phyloP scores from a whole-genome alignment of 768 basidiomycete species.

The Trametes villosa region DNA sequence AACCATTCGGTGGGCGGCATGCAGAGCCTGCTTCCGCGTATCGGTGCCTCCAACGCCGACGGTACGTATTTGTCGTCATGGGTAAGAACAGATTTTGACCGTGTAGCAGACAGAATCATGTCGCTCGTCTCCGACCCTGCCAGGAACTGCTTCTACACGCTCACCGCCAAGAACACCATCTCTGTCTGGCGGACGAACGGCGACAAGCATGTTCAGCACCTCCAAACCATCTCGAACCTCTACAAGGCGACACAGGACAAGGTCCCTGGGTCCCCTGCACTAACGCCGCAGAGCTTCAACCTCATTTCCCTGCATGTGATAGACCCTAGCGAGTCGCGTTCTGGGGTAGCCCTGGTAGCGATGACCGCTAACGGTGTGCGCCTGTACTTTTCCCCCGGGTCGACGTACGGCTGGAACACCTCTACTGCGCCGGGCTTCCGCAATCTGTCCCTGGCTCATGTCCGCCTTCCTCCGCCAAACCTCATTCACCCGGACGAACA shows the following conservation, averaged over 20 bases:
- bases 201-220: slow-evolving; percentile 68
- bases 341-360: slow-evolving; percentile 76
- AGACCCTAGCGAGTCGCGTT: slow-evolving; percentile 65
- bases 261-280: slow-evolving; percentile 73
- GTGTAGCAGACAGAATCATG: slow-evolving; percentile 66
- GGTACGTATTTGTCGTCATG: slow-evolving; percentile 47
- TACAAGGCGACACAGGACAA: slow-evolving; percentile 82
- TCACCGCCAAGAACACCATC: slow-evolving; percentile 68
- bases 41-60: slow-evolving; percentile 63
- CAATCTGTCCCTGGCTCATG: slow-evolving; percentile 71
- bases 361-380: slow-evolving; percentile 83
- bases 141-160: slow-evolving; percentile 78
- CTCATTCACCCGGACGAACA: slow-evolving; percentile 79
- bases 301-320: slow-evolving; percentile 75
- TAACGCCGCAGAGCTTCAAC: slow-evolving; percentile 71
- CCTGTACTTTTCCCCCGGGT: slow-evolving; percentile 68
- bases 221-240: slow-evolving; percentile 77
- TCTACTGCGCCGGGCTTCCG: slow-evolving; percentile 42
- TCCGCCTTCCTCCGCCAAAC: slow-evolving; percentile 78
- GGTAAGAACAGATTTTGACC: slow-evolving; percentile 4
- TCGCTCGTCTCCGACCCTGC: slow-evolving; percentile 66
- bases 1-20: slow-evolving; percentile 86
- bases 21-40: slow-evolving; percentile 78
- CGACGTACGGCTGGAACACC: slow-evolving; percentile 48
- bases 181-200: slow-evolving; percentile 65